Evolutionary conservation across 805 yeast genomes (phyloP).

Genomic region (Suhomyces tanzawaensis): DNA sequence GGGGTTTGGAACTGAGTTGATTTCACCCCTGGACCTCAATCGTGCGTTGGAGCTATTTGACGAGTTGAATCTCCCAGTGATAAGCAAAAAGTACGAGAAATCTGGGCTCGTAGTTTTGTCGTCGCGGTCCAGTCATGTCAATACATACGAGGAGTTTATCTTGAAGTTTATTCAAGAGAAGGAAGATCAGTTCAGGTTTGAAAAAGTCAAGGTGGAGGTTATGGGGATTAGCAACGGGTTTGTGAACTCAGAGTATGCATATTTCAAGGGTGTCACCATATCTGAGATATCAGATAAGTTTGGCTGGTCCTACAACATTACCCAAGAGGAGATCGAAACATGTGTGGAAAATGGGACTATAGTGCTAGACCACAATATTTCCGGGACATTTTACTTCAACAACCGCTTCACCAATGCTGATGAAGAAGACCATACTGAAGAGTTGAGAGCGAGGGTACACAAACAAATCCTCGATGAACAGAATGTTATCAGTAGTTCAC

Average conservation of each 20-base stretch:
- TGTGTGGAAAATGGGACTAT: constrained; percentile 57
- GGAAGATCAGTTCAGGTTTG: constrained; percentile 22
- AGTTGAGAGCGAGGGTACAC: constrained; percentile 10
- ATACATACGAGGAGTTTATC: constrained; percentile 29
- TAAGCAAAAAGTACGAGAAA: constrained; percentile 30
- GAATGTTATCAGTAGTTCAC: constrained; percentile 11
- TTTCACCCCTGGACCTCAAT: constrained; percentile 66
- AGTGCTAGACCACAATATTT: constrained; percentile 64
- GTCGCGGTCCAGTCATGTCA: constrained; percentile 18
- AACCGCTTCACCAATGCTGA: constrained; percentile 33
- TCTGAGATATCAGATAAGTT: constrained; percentile 48
- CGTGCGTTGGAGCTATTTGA: constrained; percentile 61
- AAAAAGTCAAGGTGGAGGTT: constrained; percentile 24
- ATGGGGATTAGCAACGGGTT: constrained; percentile 17
- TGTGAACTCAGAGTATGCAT: constrained; percentile 14
- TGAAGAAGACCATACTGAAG: constrained; percentile 10
- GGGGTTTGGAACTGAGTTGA: constrained; percentile 57
- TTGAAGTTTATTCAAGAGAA: constrained; percentile 21
- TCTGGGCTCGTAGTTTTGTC: constrained; percentile 36
- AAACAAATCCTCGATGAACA: constrained; percentile 18
- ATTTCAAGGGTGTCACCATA: constrained; percentile 34
- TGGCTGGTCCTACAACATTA: constrained; percentile 65
- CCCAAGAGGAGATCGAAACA: constrained; percentile 60
- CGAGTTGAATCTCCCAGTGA: constrained; percentile 55
- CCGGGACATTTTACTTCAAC: constrained; percentile 62